Conservation (phyloP, 768 basidiomycete genomes). For the Megacollybia marginata region DNA sequence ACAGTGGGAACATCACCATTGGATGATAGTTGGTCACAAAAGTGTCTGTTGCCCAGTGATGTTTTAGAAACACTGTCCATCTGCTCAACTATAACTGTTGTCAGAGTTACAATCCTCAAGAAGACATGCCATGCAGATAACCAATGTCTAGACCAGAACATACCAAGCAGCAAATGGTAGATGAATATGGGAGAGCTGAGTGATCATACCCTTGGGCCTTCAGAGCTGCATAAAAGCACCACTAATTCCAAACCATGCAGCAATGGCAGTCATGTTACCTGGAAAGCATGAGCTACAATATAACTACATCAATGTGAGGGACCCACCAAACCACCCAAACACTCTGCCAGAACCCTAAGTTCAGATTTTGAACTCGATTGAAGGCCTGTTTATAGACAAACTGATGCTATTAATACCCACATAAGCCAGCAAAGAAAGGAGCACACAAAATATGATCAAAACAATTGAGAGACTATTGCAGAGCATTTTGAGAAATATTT, state of each 20-base stretch:
- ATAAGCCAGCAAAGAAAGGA: too few relatives aligned
- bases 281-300: too few relatives aligned
- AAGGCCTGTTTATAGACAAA: too few relatives aligned
- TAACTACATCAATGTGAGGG: constrained; percentile 45
- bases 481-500: constrained; percentile 63
- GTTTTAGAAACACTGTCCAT: constrained; percentile 45
- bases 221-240: constrained; percentile 77
- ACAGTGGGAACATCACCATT: constrained; percentile 60
- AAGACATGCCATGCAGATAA: constrained; percentile 56
- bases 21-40: constrained; percentile 86
- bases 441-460: constrained; percentile 57
- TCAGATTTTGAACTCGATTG: too few relatives aligned
- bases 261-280: constrained; percentile 34
- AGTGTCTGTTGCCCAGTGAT: constrained; percentile 46
- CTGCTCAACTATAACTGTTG: constrained; percentile 34
- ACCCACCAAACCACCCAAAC: too few relatives aligned
- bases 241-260: constrained; percentile 73
- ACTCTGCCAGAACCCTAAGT: too few relatives aligned
- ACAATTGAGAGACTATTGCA: constrained; percentile 71
- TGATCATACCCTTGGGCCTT: constrained; percentile 77
- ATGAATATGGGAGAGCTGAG: constrained; percentile 59
- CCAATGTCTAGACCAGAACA: constrained; percentile 27
- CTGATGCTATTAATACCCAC: too few relatives aligned
- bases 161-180: constrained; percentile 71
- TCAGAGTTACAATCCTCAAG: neutral